A percentile compares a stretch with the other conserved stretches of the same genome.
Conservation (phyloP, 1,284 basidiomycete genomes). For the Marasmius sp. region DNA sequence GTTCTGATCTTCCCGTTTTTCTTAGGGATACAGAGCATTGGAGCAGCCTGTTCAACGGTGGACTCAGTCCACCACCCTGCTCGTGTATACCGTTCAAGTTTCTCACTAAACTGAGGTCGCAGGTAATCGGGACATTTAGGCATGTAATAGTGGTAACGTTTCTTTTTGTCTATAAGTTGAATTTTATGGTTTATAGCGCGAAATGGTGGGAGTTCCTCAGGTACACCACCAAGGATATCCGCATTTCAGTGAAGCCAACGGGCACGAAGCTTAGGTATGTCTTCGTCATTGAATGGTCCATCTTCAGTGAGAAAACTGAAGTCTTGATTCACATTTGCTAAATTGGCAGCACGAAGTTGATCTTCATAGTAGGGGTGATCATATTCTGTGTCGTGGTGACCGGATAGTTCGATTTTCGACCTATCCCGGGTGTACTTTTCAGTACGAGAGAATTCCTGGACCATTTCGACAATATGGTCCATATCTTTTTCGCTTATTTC, state of each 20-base stretch:
- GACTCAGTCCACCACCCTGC: conserved; percentile 14
- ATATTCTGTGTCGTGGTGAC: background rate
- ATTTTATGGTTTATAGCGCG: conserved; percentile 31
- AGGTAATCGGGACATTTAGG: conserved; percentile 19
- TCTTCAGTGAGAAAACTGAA: background rate
- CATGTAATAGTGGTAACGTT: conserved; percentile 23
- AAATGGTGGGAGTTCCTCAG: conserved; percentile 23
- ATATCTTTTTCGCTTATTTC: background rate
- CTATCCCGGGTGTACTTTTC: background rate
- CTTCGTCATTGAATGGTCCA: conserved; percentile 3
- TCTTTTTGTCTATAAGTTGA: conserved; percentile 24
- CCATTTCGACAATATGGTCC: background rate
- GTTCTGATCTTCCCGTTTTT: conserved; percentile 17
- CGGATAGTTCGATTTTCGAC: background rate
- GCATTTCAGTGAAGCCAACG: conserved; percentile 18
- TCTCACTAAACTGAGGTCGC: conserved; percentile 9
- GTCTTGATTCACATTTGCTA: background rate
- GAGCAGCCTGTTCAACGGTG: conserved; percentile 17
- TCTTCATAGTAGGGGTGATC: background rate
- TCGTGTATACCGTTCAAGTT: conserved; percentile 22
- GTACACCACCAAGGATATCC: conserved; percentile 22
- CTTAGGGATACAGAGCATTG: conserved; percentile 28
- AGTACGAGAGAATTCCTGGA: conserved; percentile 4
- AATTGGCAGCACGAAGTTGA: background rate
- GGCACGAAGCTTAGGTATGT: conserved; percentile 19